phyloP scores from a whole-genome alignment of 2,329 filamentous ascomycete genomes.

The Clathrospora elynae region DNA sequence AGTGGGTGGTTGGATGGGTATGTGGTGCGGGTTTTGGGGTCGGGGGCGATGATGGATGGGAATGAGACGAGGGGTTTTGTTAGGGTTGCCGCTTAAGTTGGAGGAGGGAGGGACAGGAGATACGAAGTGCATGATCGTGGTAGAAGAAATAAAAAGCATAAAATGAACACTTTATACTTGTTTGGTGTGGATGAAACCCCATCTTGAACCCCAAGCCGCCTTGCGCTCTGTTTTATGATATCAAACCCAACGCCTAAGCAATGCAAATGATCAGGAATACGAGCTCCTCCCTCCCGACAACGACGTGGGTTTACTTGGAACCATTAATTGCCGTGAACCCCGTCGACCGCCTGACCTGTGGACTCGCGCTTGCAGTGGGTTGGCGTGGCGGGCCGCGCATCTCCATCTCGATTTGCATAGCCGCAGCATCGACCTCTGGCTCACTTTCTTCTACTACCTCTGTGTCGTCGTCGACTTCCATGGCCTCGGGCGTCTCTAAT shows the following conservation, averaged over 20 bases:
- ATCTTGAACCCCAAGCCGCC: no score
- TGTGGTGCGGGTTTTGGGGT: no score
- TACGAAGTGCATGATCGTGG: no score
- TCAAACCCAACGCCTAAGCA: constrained; percentile 5
- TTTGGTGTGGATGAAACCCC: no score
- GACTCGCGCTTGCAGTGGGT: constrained; percentile 9
- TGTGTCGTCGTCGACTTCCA: constrained; percentile 15
- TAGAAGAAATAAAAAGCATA: no score
- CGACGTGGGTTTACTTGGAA: constrained; percentile 6
- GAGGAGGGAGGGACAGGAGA: no score
- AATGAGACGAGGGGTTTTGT: no score
- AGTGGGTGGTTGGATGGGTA: no score
- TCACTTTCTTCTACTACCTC: constrained; percentile 29
- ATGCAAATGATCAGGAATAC: constrained; percentile 5
- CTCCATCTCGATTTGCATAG: constrained; percentile 50
- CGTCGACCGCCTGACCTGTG: constrained; percentile 22
- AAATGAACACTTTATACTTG: no score
- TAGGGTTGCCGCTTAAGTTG: no score
- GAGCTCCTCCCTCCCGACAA: background rate
- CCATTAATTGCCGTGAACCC: constrained; percentile 46
- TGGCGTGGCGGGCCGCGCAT: constrained; percentile 40
- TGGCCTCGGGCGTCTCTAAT: constrained; percentile 12
- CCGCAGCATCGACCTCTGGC: constrained; percentile 33
- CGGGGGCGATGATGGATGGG: no score
- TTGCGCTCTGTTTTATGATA: no score